Base-by-base conservation (phyloP, 164 flowering plant species). In the Umbilicus rupestris region DNA sequence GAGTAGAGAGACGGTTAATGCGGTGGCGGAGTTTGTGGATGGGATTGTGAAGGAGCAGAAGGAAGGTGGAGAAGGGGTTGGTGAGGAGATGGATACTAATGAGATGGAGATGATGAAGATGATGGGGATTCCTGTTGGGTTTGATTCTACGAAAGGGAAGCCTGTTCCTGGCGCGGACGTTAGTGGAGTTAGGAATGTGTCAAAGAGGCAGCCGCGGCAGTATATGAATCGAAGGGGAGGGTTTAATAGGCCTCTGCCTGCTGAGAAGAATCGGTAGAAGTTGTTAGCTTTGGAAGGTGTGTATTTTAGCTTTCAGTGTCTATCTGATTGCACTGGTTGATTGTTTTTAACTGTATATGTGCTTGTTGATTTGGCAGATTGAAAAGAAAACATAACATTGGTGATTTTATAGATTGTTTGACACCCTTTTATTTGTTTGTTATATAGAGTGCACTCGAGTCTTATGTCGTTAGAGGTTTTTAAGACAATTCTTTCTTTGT, bases 181-280 rank as follows among this genome's bases (percentile, higher is more conserved):
- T 3, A 87, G 98, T 35, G 91, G 93, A 0, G 76, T 91, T 39
- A 83, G 95, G 73, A 84, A 80, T 0, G 91, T 83, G 42, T 87
- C 97, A 12, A 94, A 94, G 82, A 76, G 97, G 65, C 95, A 86
- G 78, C 98, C 97, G 0, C 69, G 98, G 65, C 98, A 94, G 87
- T 94, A 94, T 68, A 94, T 94, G 98, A 94, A 94, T 63, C 77
- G 97, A 45, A 77, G 97, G 9, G 98, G 98, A 5, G 98, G 98
- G 16, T 94, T 94, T 69, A 94, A 94, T 74, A 81, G 98, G 3
- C 98, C 98, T 0, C 73, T 94, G 76, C 97, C 98, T 0, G 79
- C 81, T 0, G 98, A 94, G 77, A 64, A 67, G 19, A 94, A 84
- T 67, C 92, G 98, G 16, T 93, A 26, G 24, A 47, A 19, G 9